Evolutionary conservation across 768 basidiomycete genomes (phyloP).

Genomic region (Coprinopsis sp.): DNA sequence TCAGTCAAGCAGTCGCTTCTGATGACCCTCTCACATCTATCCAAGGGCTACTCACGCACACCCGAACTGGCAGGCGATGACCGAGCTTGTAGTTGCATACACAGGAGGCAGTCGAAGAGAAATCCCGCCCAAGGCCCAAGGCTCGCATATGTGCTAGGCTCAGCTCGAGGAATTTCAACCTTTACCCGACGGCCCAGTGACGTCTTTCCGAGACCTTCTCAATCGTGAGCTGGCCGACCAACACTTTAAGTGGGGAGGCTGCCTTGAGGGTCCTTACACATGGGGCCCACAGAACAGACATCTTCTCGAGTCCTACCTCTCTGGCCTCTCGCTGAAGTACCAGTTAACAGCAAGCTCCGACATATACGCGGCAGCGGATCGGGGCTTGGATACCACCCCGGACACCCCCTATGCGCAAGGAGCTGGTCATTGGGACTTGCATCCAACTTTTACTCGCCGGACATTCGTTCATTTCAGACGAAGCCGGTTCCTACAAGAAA

Average conservation of each 20-base stretch:
- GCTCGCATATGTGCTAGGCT: slow-evolving; percentile 9
- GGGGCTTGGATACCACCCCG: slow-evolving; percentile 6
- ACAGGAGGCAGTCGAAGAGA: slow-evolving; percentile 1
- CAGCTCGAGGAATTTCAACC: neutral
- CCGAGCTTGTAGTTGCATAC: slow-evolving; percentile 11
- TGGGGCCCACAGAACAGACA: slow-evolving; percentile 9
- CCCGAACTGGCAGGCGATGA: slow-evolving; percentile 5
- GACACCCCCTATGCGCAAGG: slow-evolving; percentile 2
- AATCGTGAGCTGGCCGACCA: slow-evolving; percentile 1
- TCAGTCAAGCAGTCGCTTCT: slow-evolving; percentile 10
- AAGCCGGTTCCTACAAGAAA: slow-evolving; percentile 5
- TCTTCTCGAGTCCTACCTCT: slow-evolving; percentile 12
- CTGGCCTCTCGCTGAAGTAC: slow-evolving; percentile 13
- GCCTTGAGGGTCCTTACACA: neutral
- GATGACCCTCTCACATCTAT: slow-evolving; percentile 11
- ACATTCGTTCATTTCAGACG: slow-evolving; percentile 1
- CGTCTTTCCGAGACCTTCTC: slow-evolving; percentile 3
- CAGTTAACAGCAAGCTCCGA: slow-evolving; percentile 1
- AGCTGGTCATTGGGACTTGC: slow-evolving; percentile 12
- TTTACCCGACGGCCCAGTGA: slow-evolving; percentile 8
- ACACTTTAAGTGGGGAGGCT: slow-evolving; percentile 4
- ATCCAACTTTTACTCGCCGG: slow-evolving; percentile 14
- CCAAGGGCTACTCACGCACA: slow-evolving; percentile 11
- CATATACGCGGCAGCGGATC: slow-evolving; percentile 1
- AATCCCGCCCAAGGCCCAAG: slow-evolving; percentile 9